These are phyloP conservation scores for Mucuna pruriens DNA, from an alignment of 306 rosid genomes.

Conservation along the genomic window DNA sequence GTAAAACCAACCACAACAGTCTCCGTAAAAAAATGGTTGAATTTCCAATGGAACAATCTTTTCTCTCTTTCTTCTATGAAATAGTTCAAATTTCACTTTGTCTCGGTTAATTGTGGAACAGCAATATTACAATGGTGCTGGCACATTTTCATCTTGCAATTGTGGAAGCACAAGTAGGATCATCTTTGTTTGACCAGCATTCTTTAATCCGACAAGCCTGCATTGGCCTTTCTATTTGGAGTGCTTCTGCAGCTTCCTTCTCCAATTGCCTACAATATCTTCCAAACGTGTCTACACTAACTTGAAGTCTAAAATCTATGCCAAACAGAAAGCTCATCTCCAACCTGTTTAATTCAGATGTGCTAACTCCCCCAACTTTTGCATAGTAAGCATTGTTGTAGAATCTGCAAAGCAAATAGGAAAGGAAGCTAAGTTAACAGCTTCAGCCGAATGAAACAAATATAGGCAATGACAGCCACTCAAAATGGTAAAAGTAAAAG, in stretches of 20 bases:
- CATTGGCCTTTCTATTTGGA: constrained; percentile 79
- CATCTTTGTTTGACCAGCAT: constrained; percentile 79
- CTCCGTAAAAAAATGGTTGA: constrained; percentile 32
- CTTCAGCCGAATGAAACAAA: background rate
- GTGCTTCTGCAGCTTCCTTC: constrained; percentile 61
- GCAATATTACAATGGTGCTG: constrained; percentile 31
- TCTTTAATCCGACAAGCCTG: constrained; percentile 75
- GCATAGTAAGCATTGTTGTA: constrained; percentile 97
- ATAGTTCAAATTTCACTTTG: constrained; percentile 29
- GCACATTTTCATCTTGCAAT: constrained; percentile 65
- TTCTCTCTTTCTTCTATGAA: background rate
- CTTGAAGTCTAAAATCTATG: constrained; percentile 89
- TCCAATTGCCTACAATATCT: constrained; percentile 78
- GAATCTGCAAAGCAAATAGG: constrained; percentile 64
- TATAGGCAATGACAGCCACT: background rate
- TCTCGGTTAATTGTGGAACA: constrained; percentile 21
- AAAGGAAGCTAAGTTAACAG: constrained; percentile 4
- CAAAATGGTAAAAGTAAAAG: constrained; percentile 3
- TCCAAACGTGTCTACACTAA: constrained; percentile 69
- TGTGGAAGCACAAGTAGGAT: constrained; percentile 66
- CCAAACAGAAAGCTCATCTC: constrained; percentile 86
- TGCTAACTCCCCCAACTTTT: constrained; percentile 93
- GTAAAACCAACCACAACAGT: constrained; percentile 24
- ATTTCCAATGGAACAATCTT: constrained; percentile 32
- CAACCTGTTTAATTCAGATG: constrained; percentile 79